Base-by-base conservation (phyloP, 768 basidiomycete genomes). In the Termitomyces sp. region DNA sequence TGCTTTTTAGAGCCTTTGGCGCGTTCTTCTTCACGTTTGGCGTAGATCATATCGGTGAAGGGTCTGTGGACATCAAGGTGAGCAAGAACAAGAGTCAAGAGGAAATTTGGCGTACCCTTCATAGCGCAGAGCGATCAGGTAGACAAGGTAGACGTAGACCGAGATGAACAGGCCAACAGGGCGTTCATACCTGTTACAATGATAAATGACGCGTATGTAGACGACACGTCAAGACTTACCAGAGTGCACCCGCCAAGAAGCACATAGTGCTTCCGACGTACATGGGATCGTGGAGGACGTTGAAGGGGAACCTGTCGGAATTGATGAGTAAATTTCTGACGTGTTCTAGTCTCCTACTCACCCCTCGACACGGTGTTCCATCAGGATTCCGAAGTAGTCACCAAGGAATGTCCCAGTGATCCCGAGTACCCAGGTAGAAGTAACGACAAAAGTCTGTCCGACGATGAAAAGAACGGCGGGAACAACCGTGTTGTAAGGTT, bases 181-280 rank as follows among this genome's bases (percentile, higher is more conserved):
- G 23, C 86, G 80, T 67, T 91, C 90, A 65, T 85, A 89, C 91
- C 91, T 93, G 49, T 23, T 49, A 37, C 27, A 21, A 47, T 41
- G 8, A 19, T 25, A 21, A 25, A 35, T 28, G 17, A 6, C 28
- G n/a, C 35, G 0, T 25, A 55, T 19, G 27, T 39, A 51, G 44
- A 58, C 39, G 50, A 52, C 23, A 23, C 14, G 56, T 16, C 21
- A 25, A 5, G 16, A 35, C 86, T 64, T 57, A 94, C 94, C 93
- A 96, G 34, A 99, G 76, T 0, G 96, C 89, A 1, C 83, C 85
- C 21, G 86, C 95, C 37, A 83, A 72, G 73, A 98, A 98, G 68
- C 86, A 91, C 75, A 99, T 74, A 5, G 94, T 94, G 66, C 89
- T 93, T 8, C 96, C 96, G 45, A 94, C 89, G 67, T 99, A 98